phyloP scores from a whole-genome alignment of 2,329 filamentous ascomycete species.

The Drechslerella coelobrocha region DNA sequence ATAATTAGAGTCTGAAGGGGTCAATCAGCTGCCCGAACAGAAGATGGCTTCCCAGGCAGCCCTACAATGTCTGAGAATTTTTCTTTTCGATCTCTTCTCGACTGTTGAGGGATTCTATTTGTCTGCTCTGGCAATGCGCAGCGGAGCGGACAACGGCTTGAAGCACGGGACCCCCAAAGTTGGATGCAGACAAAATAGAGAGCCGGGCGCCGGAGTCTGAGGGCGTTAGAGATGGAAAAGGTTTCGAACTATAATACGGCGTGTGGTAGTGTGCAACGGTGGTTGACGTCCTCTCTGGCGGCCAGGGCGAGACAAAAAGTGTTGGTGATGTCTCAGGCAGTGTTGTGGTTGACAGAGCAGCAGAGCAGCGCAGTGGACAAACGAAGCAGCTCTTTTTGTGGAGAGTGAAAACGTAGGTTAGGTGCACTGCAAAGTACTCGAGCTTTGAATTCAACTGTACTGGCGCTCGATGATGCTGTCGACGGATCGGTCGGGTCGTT shows the following conservation, averaged over 20 bases:
- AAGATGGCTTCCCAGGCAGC: slow-evolving; percentile 45
- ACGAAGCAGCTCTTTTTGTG: too few relatives aligned
- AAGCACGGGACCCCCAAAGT: slow-evolving; percentile 30
- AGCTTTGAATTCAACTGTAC: not conserved
- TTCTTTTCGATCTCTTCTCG: slow-evolving; percentile 23
- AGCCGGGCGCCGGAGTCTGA: slow-evolving; percentile 30
- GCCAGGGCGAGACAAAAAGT: slow-evolving; percentile 42
- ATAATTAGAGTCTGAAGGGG: slow-evolving; percentile 44
- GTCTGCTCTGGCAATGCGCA: not conserved
- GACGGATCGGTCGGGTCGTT: slow-evolving; percentile 26
- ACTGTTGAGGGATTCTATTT: slow-evolving; percentile 5
- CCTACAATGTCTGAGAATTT: slow-evolving; percentile 50
- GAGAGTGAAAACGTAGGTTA: too few relatives aligned
- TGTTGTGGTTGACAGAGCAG: slow-evolving; percentile 29
- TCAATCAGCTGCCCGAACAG: slow-evolving; percentile 48
- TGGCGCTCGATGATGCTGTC: slow-evolving; percentile 27
- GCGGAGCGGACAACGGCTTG: too few relatives aligned
- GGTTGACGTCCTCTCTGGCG: slow-evolving; percentile 1
- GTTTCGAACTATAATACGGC: slow-evolving; percentile 16
- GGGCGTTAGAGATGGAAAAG: slow-evolving; percentile 40
- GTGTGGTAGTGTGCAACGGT: slow-evolving; percentile 4
- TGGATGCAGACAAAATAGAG: too few relatives aligned
- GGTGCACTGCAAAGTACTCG: not conserved
- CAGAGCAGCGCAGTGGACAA: slow-evolving; percentile 9
- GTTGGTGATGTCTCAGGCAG: slow-evolving; percentile 41